These are phyloP conservation scores for Alternaria sp. DNA, from an alignment of 2,329 filamentous ascomycete genomes.

Conservation along the genomic window DNA sequence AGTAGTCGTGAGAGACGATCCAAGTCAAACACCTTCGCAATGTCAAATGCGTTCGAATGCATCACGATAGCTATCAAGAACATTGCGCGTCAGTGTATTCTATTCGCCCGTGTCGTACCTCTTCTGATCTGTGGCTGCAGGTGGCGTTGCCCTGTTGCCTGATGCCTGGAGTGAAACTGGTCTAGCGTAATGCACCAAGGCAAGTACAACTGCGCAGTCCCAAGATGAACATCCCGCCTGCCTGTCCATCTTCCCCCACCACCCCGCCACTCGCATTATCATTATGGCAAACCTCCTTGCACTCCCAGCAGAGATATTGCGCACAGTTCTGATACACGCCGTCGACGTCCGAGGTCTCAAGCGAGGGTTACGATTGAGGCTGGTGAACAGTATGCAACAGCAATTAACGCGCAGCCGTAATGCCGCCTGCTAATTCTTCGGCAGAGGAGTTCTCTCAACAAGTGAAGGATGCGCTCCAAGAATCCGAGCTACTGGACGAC, in stretches of 20 bases:
- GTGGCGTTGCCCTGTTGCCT: not conserved
- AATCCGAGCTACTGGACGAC: not conserved
- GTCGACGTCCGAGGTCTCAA: not conserved
- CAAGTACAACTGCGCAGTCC: not conserved
- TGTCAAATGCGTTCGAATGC: not conserved
- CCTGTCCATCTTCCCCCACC: not conserved
- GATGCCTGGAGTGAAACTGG: not conserved
- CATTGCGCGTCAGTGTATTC: not conserved
- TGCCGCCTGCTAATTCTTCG: not conserved
- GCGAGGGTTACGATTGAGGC: slow-evolving; percentile 1
- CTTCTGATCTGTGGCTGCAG: not conserved
- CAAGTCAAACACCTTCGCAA: not conserved
- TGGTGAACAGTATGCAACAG: slow-evolving; percentile 1
- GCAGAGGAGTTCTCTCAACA: slow-evolving; percentile 5
- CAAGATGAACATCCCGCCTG: not conserved
- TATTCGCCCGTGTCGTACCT: not conserved
- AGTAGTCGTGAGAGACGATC: not conserved
- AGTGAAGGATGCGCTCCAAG: not conserved
- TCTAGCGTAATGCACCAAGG: not conserved
- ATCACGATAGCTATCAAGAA: not conserved
- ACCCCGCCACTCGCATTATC: not conserved
- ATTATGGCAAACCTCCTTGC: not conserved
- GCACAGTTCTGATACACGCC: not conserved
- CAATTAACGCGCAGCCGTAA: not conserved
- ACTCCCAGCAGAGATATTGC: not conserved